Base-by-base conservation (phyloP, 371 early-diverging fungal species). In the Spraguea lophii region DNA sequence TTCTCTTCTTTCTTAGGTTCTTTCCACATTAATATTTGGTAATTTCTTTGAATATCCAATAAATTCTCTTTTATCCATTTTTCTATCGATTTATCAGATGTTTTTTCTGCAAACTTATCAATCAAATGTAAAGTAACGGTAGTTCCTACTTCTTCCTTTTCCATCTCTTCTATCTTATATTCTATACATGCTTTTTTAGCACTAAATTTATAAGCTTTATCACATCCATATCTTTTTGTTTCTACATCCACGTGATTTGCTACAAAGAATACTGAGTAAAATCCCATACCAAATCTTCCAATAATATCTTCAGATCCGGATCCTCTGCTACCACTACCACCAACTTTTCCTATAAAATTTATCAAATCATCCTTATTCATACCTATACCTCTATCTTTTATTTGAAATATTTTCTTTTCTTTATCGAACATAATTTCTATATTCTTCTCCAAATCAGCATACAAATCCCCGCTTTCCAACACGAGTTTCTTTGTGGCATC, bases 21-120 rank as follows among this genome's bases (percentile, higher is more conserved):
- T 21, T 7, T 30, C 16, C 9, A 9, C 9, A 46, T 30, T 38
- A 24, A 20, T 2, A 42, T 22, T 3, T 16, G 23, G 3, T 2
- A 3, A 17, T 42, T 20, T 3, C 3, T 13, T 24, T 4, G 4
- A 19, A 10, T n/a, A 44, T 42, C 19, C 19, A 49, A 23, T 13
- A 49, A 10, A 24, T 49, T 49, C 16, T 35, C 25, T 42, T 35
- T 22, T 10, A 49, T 20, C 50, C 50, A 49, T 10, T 49, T 24
- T 7, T 44, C 19, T 9, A 49, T 22, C n/a, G 3, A 24, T 16
- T 49, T 20, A 12, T 38, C 15, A 6, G 20, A 7, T 41, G 43
- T 39, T 12, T 19, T 23, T 3, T 38, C 19, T 32, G 3, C 3
- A 21, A 13, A 16, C 16, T 22, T 19, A 4, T 17, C 45, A 16